Evolutionary conservation across 768 basidiomycete species (phyloP), one percentile per base, ranked within the genome.

Genomic region (Suillus subluteus): DNA sequence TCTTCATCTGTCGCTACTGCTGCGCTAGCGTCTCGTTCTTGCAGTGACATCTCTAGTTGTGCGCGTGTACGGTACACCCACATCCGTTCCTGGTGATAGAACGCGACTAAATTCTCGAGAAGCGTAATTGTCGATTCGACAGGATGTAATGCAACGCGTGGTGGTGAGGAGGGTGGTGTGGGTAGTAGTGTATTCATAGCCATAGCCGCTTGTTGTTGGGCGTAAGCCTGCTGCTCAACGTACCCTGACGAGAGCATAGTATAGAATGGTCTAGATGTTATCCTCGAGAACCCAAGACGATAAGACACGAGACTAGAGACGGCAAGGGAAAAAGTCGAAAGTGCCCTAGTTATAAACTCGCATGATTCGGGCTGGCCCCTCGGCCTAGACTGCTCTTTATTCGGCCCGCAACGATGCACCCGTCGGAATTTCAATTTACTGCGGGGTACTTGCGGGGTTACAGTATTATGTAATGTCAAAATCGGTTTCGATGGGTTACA

Each of bases 231-330:
- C 46, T 76, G 71, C 52, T 78, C 72, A 1, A 70, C 59, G 65
- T 69, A 77, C 50, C 78, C 75, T 1, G 70, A 65, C 15, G 98
- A 97, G 67, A 97, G 98, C 97, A 95, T 97, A 70, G 73, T 68
- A 21, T 16, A 63, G 40, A 4, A 43, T 32, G 15, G 50, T 18
- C 35, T 58, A 15, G 61, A 63, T 46, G 18, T 21, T 48, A 26
- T 40, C 18, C 18, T 30, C 30, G 15, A 52, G 26, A 52, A 52
- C 13, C 50, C 50, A 52, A 54, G 52, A 55, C 30, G 30, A 32
- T 35, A 55, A 30, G 54, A 55, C 54, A 50, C 50, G 50, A 52
- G 50, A 52, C 50, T 50, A 26, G 16, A 32, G 30, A 1, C 9
- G 8, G 54, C 3, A 37, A 56, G 35, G 54, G 35, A 56, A 37